phyloP scores from a whole-genome alignment of 1,139 yeast species.

The Arxiozyma bovina region DNA sequence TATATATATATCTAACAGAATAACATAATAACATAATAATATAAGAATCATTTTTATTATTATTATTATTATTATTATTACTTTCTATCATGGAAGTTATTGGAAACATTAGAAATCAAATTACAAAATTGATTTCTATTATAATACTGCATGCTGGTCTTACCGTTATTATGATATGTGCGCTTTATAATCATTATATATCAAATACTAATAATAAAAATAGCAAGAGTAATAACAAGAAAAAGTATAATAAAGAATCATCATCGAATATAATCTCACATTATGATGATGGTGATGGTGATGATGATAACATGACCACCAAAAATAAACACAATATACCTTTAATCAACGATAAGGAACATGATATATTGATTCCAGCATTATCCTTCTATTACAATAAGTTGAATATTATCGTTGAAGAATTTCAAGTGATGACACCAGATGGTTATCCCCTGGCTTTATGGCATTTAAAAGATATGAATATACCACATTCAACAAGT shows the following conservation, averaged over 20 bases:
- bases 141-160: slow-evolving; percentile 1
- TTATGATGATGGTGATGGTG: neutral
- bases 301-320: too few relatives aligned
- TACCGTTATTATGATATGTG: slow-evolving; percentile 4
- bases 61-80: too few relatives aligned
- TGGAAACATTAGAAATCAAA: too few relatives aligned
- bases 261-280: neutral
- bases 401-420: slow-evolving; percentile 51
- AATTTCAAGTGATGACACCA: slow-evolving; percentile 54
- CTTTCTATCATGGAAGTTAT: too few relatives aligned
- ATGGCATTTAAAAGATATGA: slow-evolving; percentile 48
- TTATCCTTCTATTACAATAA: slow-evolving; percentile 58
- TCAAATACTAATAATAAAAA: neutral
- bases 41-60: too few relatives aligned
- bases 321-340: neutral
- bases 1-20: too few relatives aligned
- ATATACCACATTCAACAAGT: slow-evolving; percentile 29
- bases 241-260: neutral
- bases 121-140: neutral
- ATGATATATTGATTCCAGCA: slow-evolving; percentile 37
- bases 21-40: too few relatives aligned
- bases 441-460: slow-evolving; percentile 70
- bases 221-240: neutral
- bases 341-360: slow-evolving; percentile 20
- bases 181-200: slow-evolving; percentile 1